Base-by-base conservation (phyloP, 371 early-diverging fungal species). In the Blakeslea trispora region DNA sequence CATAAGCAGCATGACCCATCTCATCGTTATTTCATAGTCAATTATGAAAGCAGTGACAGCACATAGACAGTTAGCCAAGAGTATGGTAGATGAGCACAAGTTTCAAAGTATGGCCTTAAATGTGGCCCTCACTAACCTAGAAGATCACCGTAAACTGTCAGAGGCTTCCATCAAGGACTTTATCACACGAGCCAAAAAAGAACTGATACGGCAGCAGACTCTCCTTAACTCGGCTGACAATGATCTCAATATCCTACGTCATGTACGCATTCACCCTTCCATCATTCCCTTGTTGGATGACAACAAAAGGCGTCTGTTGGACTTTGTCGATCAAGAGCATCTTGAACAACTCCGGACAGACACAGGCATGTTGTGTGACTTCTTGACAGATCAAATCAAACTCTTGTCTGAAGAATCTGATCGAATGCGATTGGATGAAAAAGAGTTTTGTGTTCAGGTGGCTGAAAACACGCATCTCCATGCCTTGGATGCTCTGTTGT, bases 121-220 rank as follows among this genome's bases (percentile, higher is more conserved):
- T 28, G 86, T 83, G 0, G 86, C 84, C 4, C 50, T 84, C 43
- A 75, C 77, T n/a, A 86, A 84, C 53, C 53, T 86, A 13, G 81
- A 79, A 37, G 61, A 79, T 0, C 83, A 85, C 53, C 71, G 68
- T 19, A 64, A 57, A 50, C 63, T 53, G 0, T 49, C 53, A n/a
- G 45, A 51, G 8, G 34, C 63, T 23, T 48, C 43, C 21, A 49
- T 70, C 10, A 31, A 47, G n/a, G 13, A 21, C 0, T 74, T 71
- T 55, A 46, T 53, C 1, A 11, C 51, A 5, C 13, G 13, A 14
- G 63, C 67, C 0, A 66, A 72, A 28, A 62, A 59, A 24, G 76
- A 75, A n/a, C 34, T 69, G 1, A 34, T 40, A 1, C 55, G 32
- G 22, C 76, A 75, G 32, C 39, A 46, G 7, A 35, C 53, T 0